phyloP scores from a whole-genome alignment of 2,329 filamentous ascomycete species.

The Sarocladium brachiariae region DNA sequence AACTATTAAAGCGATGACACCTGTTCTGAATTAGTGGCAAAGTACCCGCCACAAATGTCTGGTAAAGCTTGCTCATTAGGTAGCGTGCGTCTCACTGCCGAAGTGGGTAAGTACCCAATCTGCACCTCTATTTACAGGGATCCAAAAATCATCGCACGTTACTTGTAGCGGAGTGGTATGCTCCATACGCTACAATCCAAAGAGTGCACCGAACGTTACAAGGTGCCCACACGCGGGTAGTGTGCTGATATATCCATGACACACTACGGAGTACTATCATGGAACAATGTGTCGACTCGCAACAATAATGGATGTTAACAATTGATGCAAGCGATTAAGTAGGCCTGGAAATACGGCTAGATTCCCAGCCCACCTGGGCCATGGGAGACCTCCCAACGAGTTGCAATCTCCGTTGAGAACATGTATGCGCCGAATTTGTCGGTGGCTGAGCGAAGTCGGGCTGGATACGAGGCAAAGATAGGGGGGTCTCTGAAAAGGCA shows the following conservation, averaged over 20 bases:
- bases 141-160: no score
- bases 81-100: no score
- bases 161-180: no score
- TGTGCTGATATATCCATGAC: constrained; percentile 1
- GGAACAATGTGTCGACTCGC: neutral
- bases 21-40: no score
- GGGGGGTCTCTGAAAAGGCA: neutral
- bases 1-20: no score
- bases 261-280: constrained; percentile 6
- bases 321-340: neutral
- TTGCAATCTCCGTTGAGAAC: neutral
- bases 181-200: no score
- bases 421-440: neutral
- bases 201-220: no score
- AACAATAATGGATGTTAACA: neutral
- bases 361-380: neutral
- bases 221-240: neutral
- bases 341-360: neutral
- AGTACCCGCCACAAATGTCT: no score
- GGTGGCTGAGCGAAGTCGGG: no score
- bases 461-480: neutral
- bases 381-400: neutral
- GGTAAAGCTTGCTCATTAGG: no score
- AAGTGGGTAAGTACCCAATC: no score
- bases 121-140: no score